These are phyloP conservation scores for Pyrenopolyporus hunteri DNA, from an alignment of 495 filamentous ascomycete species.

Conservation along the genomic window DNA sequence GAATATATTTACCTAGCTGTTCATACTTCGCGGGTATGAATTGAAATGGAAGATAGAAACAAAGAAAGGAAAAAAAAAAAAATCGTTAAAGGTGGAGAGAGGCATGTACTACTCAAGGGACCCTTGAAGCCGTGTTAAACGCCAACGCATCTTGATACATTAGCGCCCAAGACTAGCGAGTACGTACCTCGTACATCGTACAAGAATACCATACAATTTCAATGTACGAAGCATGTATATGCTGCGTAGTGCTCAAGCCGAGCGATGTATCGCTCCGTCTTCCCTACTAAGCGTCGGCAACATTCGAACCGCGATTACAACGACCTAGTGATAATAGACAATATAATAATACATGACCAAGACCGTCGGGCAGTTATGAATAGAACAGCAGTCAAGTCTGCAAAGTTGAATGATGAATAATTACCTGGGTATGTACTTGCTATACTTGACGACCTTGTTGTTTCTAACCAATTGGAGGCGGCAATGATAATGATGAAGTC, in stretches of 20 bases:
- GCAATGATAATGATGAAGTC: conserved; percentile 22
- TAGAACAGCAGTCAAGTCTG: background rate
- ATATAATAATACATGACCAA: background rate
- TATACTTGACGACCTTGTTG: conserved; percentile 7
- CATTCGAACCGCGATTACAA: background rate
- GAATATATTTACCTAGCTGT: conserved; percentile 11
- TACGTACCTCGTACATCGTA: conserved; percentile 32
- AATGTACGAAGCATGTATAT: background rate
- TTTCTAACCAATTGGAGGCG: conserved; percentile 18
- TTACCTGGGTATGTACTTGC: conserved; percentile 9
- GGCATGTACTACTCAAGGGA: conserved; percentile 3
- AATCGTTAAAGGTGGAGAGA: conserved; percentile 20
- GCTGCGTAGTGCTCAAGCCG: conserved; percentile 15
- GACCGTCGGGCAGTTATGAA: background rate
- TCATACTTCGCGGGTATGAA: conserved; percentile 16
- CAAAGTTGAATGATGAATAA: conserved; percentile 10
- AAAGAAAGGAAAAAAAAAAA: conserved; percentile 23
- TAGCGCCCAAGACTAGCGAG: conserved; percentile 26
- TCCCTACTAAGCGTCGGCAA: conserved; percentile 2
- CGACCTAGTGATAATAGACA: no score
- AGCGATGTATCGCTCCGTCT: no score
- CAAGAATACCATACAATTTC: conserved; percentile 1
- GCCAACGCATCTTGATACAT: conserved; percentile 41
- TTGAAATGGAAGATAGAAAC: conserved; percentile 15
- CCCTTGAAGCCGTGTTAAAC: conserved; percentile 32